A percentile compares a stretch with the other conserved stretches of the same genome.
phyloP scores from a whole-genome alignment of 2,329 filamentous ascomycete species.

The Colletotrichum liriopes region DNA sequence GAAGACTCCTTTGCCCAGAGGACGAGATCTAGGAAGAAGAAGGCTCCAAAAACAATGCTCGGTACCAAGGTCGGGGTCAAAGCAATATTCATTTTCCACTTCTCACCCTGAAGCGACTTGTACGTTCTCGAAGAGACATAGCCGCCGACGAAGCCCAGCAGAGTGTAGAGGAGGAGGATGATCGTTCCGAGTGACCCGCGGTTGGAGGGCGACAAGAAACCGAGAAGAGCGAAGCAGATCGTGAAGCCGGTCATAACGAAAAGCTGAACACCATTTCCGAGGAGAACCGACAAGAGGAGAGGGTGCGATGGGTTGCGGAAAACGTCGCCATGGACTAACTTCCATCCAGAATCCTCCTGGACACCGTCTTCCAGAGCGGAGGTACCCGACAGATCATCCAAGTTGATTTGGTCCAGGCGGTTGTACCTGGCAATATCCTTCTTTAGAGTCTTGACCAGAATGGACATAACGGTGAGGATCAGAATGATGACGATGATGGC shows the following conservation, averaged over 20 bases:
- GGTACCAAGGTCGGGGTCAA: constrained; percentile 91
- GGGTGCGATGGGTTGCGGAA: constrained; percentile 91
- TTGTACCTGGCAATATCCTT: constrained; percentile 99
- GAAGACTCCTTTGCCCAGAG: constrained; percentile 94
- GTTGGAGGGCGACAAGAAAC: constrained; percentile 96
- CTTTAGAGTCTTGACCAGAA: constrained; percentile 87
- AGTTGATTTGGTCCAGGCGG: constrained; percentile 88
- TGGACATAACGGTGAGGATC: constrained; percentile 92
- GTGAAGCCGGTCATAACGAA: constrained; percentile 98
- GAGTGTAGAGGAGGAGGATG: constrained; percentile 92
- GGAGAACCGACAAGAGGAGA: constrained; percentile 86
- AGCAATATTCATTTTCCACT: constrained; percentile 94
- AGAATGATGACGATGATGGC: constrained; percentile 95
- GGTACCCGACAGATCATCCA: constrained; percentile 89
- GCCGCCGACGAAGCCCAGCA: constrained; percentile 93
- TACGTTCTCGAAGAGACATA: constrained; percentile 93
- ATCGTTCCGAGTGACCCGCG: constrained; percentile 94
- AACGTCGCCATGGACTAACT: constrained; percentile 96
- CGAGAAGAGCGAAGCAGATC: constrained; percentile 92
- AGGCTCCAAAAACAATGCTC: constrained; percentile 85
- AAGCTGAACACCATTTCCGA: constrained; percentile 94
- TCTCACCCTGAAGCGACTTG: constrained; percentile 92
- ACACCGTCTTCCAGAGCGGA: constrained; percentile 90
- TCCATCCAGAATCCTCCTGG: constrained; percentile 98
- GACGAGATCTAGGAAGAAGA: constrained; percentile 97